These are phyloP conservation scores for Saitozyma sp. DNA, from an alignment of 768 basidiomycete genomes.

Conservation along the genomic window DNA sequence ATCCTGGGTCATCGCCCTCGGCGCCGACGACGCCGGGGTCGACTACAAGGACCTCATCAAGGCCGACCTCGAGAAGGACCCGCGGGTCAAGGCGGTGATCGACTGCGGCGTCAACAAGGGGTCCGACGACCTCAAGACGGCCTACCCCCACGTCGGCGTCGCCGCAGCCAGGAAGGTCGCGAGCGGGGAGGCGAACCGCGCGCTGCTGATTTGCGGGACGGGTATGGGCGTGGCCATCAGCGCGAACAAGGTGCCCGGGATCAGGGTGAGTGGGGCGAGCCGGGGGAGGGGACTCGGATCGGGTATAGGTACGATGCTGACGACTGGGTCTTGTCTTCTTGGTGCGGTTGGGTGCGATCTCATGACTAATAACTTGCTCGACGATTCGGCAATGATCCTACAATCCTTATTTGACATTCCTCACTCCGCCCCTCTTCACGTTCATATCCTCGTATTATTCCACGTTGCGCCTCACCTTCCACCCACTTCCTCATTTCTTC, in stretches of 20 bases:
- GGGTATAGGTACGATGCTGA: not conserved
- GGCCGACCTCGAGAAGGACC: constrained; percentile 34
- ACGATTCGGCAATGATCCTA: too few relatives aligned
- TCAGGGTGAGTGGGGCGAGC: constrained; percentile 23
- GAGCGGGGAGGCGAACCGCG: constrained; percentile 46
- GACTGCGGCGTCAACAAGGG: constrained; percentile 42
- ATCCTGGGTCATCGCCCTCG: constrained; percentile 43
- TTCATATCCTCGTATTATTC: not conserved
- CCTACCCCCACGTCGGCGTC: constrained; percentile 49
- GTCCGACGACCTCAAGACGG: constrained; percentile 38
- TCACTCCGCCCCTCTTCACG: not conserved
- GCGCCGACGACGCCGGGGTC: constrained; percentile 46
- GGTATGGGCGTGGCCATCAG: constrained; percentile 49
- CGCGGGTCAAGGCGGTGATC: constrained; percentile 40
- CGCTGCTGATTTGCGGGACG: constrained; percentile 51
- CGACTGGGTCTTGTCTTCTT: not conserved
- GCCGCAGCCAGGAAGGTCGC: constrained; percentile 46
- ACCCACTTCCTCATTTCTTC: not conserved
- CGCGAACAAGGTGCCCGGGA: constrained; percentile 48
- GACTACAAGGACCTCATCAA: constrained; percentile 44
- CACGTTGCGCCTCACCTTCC: not conserved
- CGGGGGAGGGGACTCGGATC: not conserved
- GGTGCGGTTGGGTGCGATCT: too few relatives aligned
- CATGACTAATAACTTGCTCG: too few relatives aligned
- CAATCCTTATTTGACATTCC: not conserved